These are phyloP conservation scores for Citrus glauca DNA, from an alignment of 345 rosid genomes.

Conservation along the genomic window DNA sequence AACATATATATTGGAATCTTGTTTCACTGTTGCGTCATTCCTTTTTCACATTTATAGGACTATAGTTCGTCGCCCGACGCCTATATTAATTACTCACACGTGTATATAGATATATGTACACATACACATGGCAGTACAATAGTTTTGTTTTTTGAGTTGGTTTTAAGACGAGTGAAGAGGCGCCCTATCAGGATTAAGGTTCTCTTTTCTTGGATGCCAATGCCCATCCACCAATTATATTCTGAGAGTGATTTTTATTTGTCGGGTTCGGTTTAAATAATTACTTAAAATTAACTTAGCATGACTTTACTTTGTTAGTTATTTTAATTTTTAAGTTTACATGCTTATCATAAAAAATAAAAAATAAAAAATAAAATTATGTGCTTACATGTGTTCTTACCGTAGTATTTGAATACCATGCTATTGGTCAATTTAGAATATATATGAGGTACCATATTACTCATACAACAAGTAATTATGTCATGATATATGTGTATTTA, in stretches of 20 bases:
- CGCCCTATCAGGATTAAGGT: conserved; percentile 5
- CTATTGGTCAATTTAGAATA: neutral
- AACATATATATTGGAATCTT: conserved; percentile 14
- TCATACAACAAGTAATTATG: too few relatives aligned
- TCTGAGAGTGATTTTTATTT: neutral
- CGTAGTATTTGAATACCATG: neutral
- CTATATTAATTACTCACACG: neutral
- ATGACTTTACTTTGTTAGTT: too few relatives aligned
- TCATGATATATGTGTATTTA: too few relatives aligned
- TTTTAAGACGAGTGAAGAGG: neutral
- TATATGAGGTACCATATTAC: too few relatives aligned
- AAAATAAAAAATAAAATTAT: too few relatives aligned
- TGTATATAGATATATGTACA: too few relatives aligned
- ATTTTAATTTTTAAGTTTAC: too few relatives aligned
- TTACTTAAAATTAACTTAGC: too few relatives aligned
- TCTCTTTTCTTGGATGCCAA: conserved; percentile 10
- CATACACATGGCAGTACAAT: neutral
- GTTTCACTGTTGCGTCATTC: conserved; percentile 29
- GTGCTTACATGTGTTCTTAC: neutral
- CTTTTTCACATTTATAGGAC: neutral
- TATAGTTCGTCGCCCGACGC: too few relatives aligned
- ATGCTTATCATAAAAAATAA: too few relatives aligned
- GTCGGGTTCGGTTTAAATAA: neutral
- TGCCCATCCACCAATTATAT: conserved; percentile 16
- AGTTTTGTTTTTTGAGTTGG: neutral